These are phyloP conservation scores for Flaveria linearis DNA, from an alignment of 129 eudicot genomes.

Conservation along the genomic window DNA sequence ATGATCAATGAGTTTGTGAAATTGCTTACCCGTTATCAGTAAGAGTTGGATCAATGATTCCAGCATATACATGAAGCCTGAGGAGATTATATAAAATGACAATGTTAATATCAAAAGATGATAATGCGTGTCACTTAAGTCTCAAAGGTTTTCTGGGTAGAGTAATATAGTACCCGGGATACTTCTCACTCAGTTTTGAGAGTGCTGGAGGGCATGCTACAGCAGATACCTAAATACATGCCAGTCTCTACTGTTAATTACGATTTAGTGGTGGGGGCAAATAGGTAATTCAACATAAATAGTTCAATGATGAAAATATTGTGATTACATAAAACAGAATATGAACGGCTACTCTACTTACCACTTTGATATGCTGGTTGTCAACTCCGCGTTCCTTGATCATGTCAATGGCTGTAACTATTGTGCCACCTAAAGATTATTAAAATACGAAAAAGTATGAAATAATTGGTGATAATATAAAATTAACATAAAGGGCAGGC, in stretches of 20 bases:
- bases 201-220: conserved; percentile 98
- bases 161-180: conserved; percentile 65
- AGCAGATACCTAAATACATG: conserved; percentile 58
- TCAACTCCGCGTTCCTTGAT: conserved; percentile 75
- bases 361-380: conserved; percentile 84
- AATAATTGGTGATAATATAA: neutral
- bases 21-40: conserved; percentile 73
- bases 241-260: neutral
- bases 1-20: neutral
- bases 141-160: neutral
- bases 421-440: conserved; percentile 69
- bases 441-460: conserved; percentile 11
- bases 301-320: neutral
- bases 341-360: conserved; percentile 32
- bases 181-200: conserved; percentile 85
- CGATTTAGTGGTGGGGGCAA: neutral
- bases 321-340: neutral
- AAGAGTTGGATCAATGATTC: conserved; percentile 82
- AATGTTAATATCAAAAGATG: neutral
- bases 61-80: conserved; percentile 97
- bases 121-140: neutral
- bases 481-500: conserved; percentile 8
- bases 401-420: conserved; percentile 68
- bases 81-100: neutral
- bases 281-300: neutral